phyloP scores from a whole-genome alignment of 257 asterid genomes.

The Scutellaria baicalensis region DNA sequence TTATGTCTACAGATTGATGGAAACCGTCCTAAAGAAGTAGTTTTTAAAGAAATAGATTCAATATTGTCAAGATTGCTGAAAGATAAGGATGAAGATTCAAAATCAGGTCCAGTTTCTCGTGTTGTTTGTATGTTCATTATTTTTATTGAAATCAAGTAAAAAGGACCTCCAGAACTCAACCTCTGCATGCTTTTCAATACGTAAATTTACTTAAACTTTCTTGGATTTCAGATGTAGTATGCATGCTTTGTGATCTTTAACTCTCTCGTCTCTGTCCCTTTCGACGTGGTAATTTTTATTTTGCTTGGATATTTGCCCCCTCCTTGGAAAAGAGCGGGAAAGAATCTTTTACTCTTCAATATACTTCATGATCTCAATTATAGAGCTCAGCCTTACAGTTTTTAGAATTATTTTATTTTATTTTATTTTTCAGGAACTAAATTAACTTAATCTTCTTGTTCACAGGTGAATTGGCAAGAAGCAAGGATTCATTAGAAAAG shows the following conservation, averaged over 20 bases:
- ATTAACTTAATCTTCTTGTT: slow-evolving; percentile 20
- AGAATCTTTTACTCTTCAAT: background rate
- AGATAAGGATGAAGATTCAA: slow-evolving; percentile 40
- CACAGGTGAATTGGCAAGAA: slow-evolving; percentile 36
- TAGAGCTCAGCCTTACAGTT: background rate
- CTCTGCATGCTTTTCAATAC: background rate
- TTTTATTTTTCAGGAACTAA: slow-evolving; percentile 5
- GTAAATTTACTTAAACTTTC: background rate
- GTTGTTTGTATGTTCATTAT: background rate
- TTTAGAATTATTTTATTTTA: background rate
- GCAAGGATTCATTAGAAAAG: slow-evolving; percentile 35
- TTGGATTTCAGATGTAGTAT: background rate
- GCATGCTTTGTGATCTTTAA: background rate
- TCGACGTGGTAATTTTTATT: background rate
- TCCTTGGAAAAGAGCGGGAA: background rate
- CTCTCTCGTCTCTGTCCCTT: background rate
- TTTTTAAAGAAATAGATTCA: slow-evolving; percentile 65
- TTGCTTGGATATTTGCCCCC: background rate
- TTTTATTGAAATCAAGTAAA: background rate
- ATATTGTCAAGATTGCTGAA: slow-evolving; percentile 41
- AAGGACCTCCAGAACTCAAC: background rate
- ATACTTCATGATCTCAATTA: background rate
- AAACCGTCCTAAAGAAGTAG: slow-evolving; percentile 57
- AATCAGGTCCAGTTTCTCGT: slow-evolving; percentile 32
- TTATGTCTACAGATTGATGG: slow-evolving; percentile 63